These are phyloP conservation scores for Cladosporium sp. DNA, from an alignment of 2,329 filamentous ascomycete species.

Conservation along the genomic window DNA sequence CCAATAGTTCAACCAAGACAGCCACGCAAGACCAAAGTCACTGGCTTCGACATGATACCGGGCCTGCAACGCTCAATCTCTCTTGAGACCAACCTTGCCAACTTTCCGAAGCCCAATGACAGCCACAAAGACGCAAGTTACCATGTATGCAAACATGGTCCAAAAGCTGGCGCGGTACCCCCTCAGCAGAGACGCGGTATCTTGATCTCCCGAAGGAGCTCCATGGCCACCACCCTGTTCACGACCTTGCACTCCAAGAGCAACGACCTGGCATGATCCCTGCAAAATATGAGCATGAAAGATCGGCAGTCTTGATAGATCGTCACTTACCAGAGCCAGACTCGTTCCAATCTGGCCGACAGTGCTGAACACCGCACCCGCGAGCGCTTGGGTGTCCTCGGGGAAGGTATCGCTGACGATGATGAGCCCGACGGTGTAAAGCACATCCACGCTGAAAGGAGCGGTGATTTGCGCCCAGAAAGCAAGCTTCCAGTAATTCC, in stretches of 20 bases:
- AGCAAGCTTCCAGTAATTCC: slow-evolving; percentile 13
- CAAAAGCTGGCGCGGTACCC: slow-evolving; percentile 40
- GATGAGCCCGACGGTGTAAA: slow-evolving; percentile 6
- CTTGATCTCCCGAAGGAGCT: not conserved
- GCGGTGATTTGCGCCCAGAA: slow-evolving; percentile 11
- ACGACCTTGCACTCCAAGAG: not conserved
- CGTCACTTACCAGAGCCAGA: slow-evolving; percentile 27
- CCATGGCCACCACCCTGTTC: not conserved
- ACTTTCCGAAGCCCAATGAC: slow-evolving; percentile 36
- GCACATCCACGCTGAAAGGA: slow-evolving; percentile 13
- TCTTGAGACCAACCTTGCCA: slow-evolving; percentile 39
- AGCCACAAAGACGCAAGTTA: slow-evolving; percentile 26
- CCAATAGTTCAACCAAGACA: no score
- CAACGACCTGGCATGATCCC: slow-evolving; percentile 6
- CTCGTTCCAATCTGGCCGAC: slow-evolving; percentile 41
- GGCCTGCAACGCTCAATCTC: no score
- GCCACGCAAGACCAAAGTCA: no score
- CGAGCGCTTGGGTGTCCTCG: slow-evolving; percentile 38
- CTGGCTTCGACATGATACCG: no score
- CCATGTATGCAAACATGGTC: slow-evolving; percentile 33
- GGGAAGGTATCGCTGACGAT: slow-evolving; percentile 26
- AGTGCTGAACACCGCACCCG: slow-evolving; percentile 45
- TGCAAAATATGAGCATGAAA: slow-evolving; percentile 22
- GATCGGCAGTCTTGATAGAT: slow-evolving; percentile 17
- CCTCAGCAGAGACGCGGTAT: slow-evolving; percentile 26